These are phyloP conservation scores for Inonotus hispidus DNA, from an alignment of 1,284 basidiomycete species.

Conservation along the genomic window DNA sequence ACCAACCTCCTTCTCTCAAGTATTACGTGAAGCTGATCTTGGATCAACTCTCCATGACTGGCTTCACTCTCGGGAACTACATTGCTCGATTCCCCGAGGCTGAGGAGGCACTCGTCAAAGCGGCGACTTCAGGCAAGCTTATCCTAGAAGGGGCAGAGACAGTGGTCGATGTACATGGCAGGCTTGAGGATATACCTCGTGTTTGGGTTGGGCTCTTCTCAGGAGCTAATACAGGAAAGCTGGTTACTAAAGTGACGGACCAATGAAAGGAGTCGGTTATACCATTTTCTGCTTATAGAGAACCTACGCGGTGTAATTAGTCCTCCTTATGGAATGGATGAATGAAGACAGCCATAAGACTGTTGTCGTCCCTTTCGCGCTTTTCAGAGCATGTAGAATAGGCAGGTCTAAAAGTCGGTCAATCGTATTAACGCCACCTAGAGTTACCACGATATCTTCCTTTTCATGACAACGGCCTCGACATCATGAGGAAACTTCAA, in stretches of 20 bases:
- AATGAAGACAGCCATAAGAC: neutral
- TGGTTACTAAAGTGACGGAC: constrained; percentile 27
- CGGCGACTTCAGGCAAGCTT: constrained; percentile 28
- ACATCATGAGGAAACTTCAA: constrained; percentile 49
- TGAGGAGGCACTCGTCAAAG: constrained; percentile 22
- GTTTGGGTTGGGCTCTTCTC: constrained; percentile 28
- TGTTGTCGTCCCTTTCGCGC: neutral
- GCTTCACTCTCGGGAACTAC: constrained; percentile 34
- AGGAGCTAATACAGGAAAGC: constrained; percentile 30
- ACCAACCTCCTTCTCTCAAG: constrained; percentile 17
- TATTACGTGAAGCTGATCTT: constrained; percentile 31
- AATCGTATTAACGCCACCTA: too few relatives aligned
- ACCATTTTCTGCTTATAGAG: too few relatives aligned
- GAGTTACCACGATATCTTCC: neutral
- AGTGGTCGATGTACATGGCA: constrained; percentile 24
- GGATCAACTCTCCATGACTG: constrained; percentile 34
- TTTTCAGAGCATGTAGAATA: neutral
- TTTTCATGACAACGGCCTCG: neutral
- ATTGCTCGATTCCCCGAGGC: constrained; percentile 18
- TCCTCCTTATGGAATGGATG: too few relatives aligned
- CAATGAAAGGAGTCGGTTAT: neutral
- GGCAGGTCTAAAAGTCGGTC: too few relatives aligned
- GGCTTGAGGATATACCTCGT: constrained; percentile 29
- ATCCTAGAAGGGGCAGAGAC: constrained; percentile 26
- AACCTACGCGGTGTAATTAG: too few relatives aligned